Evolutionary conservation across 2,329 filamentous ascomycete genomes (phyloP), one percentile per base, ranked within the genome.

Genomic region (Aureobasidium pullulans): DNA sequence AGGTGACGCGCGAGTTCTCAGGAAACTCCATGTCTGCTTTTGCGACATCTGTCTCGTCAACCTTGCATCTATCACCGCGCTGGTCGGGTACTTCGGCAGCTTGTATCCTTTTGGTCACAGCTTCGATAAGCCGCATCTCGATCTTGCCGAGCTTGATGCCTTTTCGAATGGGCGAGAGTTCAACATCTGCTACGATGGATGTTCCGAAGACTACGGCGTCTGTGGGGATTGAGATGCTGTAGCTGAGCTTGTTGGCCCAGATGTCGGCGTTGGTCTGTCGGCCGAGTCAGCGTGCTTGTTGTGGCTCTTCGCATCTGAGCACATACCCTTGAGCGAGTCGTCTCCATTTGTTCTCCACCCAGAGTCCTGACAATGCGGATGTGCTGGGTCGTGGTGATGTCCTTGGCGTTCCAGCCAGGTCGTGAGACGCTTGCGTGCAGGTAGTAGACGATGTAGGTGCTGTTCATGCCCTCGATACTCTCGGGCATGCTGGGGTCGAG

Each of bases 211-310:
- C 88, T 57, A 96, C 87, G 1, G 94, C 94, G 76, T 96, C 96
- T 68, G 90, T 92, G 0, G 94, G 93, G 10, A 96, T 89, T 60
- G 90, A 85, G 63, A 99, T 91, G 32, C 90, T 93, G 76, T 99
- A 99, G 71, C 96, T 90, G 66, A 97, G 84, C 78, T 99, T 99
- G 77, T 96, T 94, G 6, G 91, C 89, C 94, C 94, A 99, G 64
- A 96, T 88, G 69, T 96, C 96, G 73, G 96, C 92, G 64, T 97
- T 92, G 63, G 89, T 81, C 78, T 83, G 60, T 23, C 60, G 62
- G 47, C 11, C 32, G 16, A 40, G 43, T 58, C 28, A 58, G 54
- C 70, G 53, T 68, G 66, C 49, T 37, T 46, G 52, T 32, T 15
- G 54, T n/a, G 10, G 6, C 9, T 15, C 32, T 43, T 40, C 2